Evolutionary conservation across 148 eudicot genomes (phyloP).

Genomic region (Cornus suecica): DNA sequence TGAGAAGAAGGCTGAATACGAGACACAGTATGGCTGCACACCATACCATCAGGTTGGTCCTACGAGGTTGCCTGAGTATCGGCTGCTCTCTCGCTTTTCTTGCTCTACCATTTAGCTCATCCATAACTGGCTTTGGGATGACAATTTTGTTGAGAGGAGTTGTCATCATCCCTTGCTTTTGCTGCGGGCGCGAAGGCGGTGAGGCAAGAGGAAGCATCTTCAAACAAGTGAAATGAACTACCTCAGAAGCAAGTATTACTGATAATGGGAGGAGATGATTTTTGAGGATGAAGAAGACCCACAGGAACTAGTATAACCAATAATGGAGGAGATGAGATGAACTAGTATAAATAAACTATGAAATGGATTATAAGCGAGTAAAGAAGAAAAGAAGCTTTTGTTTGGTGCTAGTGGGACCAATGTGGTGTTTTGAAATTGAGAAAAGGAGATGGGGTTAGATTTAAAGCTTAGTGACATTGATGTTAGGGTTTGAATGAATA

Average conservation of each 20-base stretch:
- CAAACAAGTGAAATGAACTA: background rate
- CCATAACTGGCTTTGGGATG: constrained; percentile 21
- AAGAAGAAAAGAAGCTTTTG: constrained; percentile 28
- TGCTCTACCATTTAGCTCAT: constrained; percentile 4
- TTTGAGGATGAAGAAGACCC: background rate
- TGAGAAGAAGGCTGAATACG: constrained; percentile 58
- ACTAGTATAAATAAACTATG: constrained; percentile 1
- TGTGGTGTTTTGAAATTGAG: constrained; percentile 34
- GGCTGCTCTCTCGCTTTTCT: constrained; percentile 29
- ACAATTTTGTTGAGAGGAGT: constrained; percentile 26
- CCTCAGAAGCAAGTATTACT: background rate
- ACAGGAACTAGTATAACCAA: background rate
- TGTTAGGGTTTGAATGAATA: constrained; percentile 34
- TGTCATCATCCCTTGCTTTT: constrained; percentile 11
- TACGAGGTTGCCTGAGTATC: constrained; percentile 45
- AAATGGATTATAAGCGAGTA: constrained; percentile 19
- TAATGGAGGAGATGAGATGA: background rate
- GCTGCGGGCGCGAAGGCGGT: constrained; percentile 21
- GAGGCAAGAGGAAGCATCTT: constrained; percentile 28
- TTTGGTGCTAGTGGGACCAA: constrained; percentile 34
- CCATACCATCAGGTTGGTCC: constrained; percentile 79
- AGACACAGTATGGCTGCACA: constrained; percentile 66
- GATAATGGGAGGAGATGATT: background rate
- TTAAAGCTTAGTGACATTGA: constrained; percentile 23
- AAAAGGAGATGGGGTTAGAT: constrained; percentile 31